Base-by-base conservation (phyloP, 805 yeast species). In the Hanseniaspora guilliermondii region DNA sequence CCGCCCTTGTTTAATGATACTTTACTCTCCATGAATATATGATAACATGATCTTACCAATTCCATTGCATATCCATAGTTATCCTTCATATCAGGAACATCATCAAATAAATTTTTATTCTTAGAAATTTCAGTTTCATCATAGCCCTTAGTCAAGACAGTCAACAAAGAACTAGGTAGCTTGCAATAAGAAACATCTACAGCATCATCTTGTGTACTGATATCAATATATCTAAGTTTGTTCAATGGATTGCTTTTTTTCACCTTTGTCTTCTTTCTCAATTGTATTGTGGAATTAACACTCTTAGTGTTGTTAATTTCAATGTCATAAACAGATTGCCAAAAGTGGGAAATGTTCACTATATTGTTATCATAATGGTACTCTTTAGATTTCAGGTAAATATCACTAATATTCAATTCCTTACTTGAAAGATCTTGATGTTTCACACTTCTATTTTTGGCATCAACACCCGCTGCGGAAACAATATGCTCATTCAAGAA, bases 151-250 rank as follows among this genome's bases (percentile, higher is more conserved):
- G 96, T 89, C 16, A 96, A 94, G 27, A 96, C 96, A 53, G 87
- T 69, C 0, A 95, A 93, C 57, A 89, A 76, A 58, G 85, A 74
- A 0, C 96, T 96, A 55, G 96, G 95, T 64, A 85, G 78, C 68
- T 87, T 88, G 66, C 97, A 89, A 25, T 87, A 96, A 57, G 87
- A 71, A 68, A 89, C 96, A 65, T 89, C 96, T 95, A 89, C 86
- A 64, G 87, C 87, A 17, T 80, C 70, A 3, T 39, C 37, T 25
- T 24, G 14, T 25, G 27, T 36, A 21, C 9, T 16, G 9, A 3
- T 22, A 3, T 6, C 17, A 17, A 44, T 11, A 9, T 30, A 30
- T n/a, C 9, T 17, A 6, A 41, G 44, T 30, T 44, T 27, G 25
- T 30, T 39, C 60, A 69, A 76, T 4, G 95, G 94, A 37, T 66